Conservation (phyloP, 1,139 yeast genomes). For the Sugiyamaella paludigena region DNA sequence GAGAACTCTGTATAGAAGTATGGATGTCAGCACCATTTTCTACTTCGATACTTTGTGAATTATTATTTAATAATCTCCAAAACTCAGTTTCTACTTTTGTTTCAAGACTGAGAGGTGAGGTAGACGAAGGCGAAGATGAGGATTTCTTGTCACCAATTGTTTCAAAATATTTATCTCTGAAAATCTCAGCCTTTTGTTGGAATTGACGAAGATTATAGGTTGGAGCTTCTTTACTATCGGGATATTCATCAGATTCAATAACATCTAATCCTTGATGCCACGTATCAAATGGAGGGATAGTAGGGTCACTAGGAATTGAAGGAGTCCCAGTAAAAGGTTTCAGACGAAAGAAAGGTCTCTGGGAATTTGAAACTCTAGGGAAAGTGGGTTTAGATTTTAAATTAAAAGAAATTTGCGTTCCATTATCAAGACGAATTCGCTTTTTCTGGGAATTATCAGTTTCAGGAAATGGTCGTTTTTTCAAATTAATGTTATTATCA, state of each 20-base stretch:
- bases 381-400: background rate
- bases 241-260: slow-evolving; percentile 19
- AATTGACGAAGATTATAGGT: slow-evolving; percentile 63
- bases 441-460: slow-evolving; percentile 5
- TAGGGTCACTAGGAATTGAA: slow-evolving; percentile 23
- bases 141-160: slow-evolving; percentile 9
- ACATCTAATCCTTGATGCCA: slow-evolving; percentile 25
- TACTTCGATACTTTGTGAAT: slow-evolving; percentile 43
- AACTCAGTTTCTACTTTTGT: slow-evolving; percentile 37
- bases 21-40: slow-evolving; percentile 49
- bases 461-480: slow-evolving; percentile 7
- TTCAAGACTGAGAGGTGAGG: slow-evolving; percentile 13
- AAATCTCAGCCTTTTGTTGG: slow-evolving; percentile 53
- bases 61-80: slow-evolving; percentile 41
- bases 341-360: slow-evolving; percentile 18
- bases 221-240: slow-evolving; percentile 53
- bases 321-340: slow-evolving; percentile 19
- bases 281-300: slow-evolving; percentile 25
- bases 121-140: background rate
- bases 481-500: slow-evolving; percentile 5
- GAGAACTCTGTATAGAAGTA: slow-evolving; percentile 48
- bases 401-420: slow-evolving; percentile 13
- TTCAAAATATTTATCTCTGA: slow-evolving; percentile 41
- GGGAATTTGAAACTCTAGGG: slow-evolving; percentile 22
- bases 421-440: slow-evolving; percentile 16